Conservation (phyloP, 2,329 filamentous ascomycete species). For the Phaeosphaeriaceae sp. region DNA sequence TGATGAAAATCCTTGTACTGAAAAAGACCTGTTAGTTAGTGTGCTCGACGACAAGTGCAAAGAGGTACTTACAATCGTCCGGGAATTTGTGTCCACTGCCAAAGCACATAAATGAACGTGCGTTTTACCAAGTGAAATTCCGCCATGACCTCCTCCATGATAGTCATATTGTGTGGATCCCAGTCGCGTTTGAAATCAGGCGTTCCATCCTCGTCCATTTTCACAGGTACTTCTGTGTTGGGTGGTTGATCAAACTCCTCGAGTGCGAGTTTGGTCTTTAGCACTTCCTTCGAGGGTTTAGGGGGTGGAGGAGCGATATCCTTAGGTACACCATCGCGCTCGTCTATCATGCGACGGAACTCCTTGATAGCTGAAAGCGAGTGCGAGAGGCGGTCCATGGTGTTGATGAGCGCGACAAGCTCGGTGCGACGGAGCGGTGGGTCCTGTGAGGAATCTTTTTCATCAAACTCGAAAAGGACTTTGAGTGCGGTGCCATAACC, state of each 20-base stretch:
- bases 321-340: constrained; percentile 40
- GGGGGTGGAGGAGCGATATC: constrained; percentile 21
- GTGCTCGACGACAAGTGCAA: neutral
- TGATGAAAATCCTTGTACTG: constrained; percentile 59
- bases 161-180: constrained; percentile 50
- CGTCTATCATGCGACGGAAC: constrained; percentile 66
- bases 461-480: constrained; percentile 91
- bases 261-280: constrained; percentile 40
- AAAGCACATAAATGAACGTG: constrained; percentile 70
- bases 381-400: constrained; percentile 83
- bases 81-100: constrained; percentile 73
- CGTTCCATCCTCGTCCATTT: constrained; percentile 47
- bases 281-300: constrained; percentile 32
- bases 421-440: constrained; percentile 85
- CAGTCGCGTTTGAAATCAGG: constrained; percentile 51
- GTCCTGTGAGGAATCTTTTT: constrained; percentile 65
- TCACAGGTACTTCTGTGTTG: too few relatives aligned
- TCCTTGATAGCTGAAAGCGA: constrained; percentile 76
- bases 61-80: constrained; percentile 69
- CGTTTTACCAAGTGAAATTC: constrained; percentile 70
- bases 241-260: constrained; percentile 24
- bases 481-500: constrained; percentile 96
- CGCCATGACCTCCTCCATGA: constrained; percentile 64
- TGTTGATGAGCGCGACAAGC: constrained; percentile 93
- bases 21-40: constrained; percentile 13